Evolutionary conservation across 2,329 filamentous ascomycete genomes (phyloP).

Genomic region (Trichophyton simii): DNA sequence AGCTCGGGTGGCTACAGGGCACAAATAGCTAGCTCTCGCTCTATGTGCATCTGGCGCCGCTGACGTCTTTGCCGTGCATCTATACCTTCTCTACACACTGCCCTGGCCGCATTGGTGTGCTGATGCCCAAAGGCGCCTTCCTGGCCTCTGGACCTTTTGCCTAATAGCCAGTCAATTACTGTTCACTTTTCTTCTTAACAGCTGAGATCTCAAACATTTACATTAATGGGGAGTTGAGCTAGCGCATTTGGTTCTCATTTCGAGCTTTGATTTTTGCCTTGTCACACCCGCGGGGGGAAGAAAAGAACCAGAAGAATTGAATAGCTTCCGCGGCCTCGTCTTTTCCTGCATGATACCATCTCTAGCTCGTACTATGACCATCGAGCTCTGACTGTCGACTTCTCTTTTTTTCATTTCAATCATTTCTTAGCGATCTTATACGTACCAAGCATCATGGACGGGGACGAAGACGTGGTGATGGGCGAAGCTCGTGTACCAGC

Average conservation of each 20-base stretch:
- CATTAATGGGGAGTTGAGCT: background rate
- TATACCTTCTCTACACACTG: background rate
- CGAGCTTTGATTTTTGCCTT: background rate
- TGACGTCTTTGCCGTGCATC: background rate
- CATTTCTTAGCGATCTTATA: background rate
- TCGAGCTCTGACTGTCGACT: background rate
- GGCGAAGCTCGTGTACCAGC: slow-evolving; percentile 17
- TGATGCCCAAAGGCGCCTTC: background rate
- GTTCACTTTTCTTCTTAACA: background rate
- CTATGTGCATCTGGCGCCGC: background rate
- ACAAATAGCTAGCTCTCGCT: background rate
- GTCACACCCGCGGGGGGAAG: no score
- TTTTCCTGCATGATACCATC: background rate
- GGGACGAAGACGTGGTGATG: slow-evolving; percentile 32
- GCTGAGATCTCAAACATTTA: background rate
- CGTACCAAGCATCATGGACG: slow-evolving; percentile 11
- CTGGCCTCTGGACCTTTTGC: background rate
- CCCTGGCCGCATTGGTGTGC: background rate
- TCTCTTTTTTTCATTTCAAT: background rate
- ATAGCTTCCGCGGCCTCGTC: background rate
- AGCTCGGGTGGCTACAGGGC: background rate
- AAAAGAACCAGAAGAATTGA: background rate
- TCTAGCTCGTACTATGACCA: background rate
- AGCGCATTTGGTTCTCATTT: background rate
- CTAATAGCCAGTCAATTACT: background rate